These are phyloP conservation scores for Penicillium sclerotigenum DNA, from an alignment of 2,329 filamentous ascomycete species.

Conservation along the genomic window DNA sequence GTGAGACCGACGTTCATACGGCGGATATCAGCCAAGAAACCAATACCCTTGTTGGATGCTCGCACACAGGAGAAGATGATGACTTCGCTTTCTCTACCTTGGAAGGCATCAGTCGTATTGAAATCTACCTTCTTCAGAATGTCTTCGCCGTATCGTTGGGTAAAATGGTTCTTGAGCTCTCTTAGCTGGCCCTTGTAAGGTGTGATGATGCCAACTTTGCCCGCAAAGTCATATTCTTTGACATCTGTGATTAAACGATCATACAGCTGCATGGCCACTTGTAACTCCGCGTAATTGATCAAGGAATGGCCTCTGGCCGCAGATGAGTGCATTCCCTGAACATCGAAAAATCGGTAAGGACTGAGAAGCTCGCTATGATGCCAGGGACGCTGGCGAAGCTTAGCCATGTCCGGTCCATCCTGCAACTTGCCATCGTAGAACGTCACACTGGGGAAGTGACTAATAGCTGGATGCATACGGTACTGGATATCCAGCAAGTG, in stretches of 20 bases:
- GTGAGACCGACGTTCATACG: slow-evolving; percentile 99
- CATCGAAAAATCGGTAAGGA: slow-evolving; percentile 96
- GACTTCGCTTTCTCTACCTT: slow-evolving; percentile 93
- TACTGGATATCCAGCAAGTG: slow-evolving; percentile 97
- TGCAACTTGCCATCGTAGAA: slow-evolving; percentile 89
- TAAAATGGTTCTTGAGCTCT: slow-evolving; percentile 74
- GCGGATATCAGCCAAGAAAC: slow-evolving; percentile 96
- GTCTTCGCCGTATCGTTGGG: slow-evolving; percentile 65
- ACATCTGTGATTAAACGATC: slow-evolving; percentile 74
- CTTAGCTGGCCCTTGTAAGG: slow-evolving; percentile 92
- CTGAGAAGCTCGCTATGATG: slow-evolving; percentile 76
- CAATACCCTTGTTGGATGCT: slow-evolving; percentile 87
- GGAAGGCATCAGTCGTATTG: slow-evolving; percentile 98
- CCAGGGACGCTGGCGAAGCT: slow-evolving; percentile 76
- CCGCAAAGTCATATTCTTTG: slow-evolving; percentile 63
- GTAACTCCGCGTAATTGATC: slow-evolving; percentile 82
- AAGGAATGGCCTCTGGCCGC: slow-evolving; percentile 84
- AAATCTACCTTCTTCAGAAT: slow-evolving; percentile 85
- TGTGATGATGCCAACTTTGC: slow-evolving; percentile 94
- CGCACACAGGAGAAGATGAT: slow-evolving; percentile 99
- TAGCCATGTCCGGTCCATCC: slow-evolving; percentile 80
- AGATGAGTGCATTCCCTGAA: slow-evolving; percentile 78
- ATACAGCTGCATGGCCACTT: slow-evolving; percentile 82
- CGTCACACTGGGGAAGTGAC: slow-evolving; percentile 78
- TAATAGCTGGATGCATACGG: slow-evolving; percentile 98